These are phyloP conservation scores for Fistulifera pelliculosa DNA, from an alignment of 108 stramenopile species.

Conservation along the genomic window DNA sequence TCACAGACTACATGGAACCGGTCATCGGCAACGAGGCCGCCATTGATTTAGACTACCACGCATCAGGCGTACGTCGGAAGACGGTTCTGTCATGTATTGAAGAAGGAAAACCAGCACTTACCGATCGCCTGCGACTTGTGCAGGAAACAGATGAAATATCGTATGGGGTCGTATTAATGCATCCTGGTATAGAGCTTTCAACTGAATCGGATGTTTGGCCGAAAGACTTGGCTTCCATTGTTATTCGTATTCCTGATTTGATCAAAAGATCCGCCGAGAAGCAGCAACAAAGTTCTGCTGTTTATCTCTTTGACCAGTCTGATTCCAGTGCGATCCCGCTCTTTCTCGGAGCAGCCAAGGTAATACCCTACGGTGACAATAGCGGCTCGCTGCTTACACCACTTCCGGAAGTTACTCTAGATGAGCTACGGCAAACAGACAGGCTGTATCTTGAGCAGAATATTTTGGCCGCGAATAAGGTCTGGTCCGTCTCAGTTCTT, in stretches of 20 bases:
- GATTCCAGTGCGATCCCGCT: neutral
- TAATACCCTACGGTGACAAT: neutral
- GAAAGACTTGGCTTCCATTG: constrained; percentile 16
- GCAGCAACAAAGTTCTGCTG: neutral
- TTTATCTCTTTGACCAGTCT: constrained; percentile 16
- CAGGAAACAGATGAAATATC: constrained; percentile 9
- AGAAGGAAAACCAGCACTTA: constrained; percentile 10
- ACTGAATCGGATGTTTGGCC: constrained; percentile 9
- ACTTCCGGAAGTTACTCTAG: constrained; percentile 3
- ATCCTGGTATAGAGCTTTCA: constrained; percentile 12
- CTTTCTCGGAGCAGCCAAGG: neutral
- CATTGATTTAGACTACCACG: constrained; percentile 26
- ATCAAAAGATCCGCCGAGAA: constrained; percentile 2
- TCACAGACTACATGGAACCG: constrained; percentile 31
- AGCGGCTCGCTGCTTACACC: neutral
- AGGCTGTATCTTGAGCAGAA: constrained; percentile 2
- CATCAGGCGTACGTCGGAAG: neutral
- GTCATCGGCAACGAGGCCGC: constrained; percentile 36
- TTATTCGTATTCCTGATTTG: constrained; percentile 23
- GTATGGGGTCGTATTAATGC: constrained; percentile 19
- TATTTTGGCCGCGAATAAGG: constrained; percentile 17
- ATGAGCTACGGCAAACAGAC: neutral
- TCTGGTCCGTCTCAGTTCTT: constrained; percentile 31
- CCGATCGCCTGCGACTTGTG: constrained; percentile 11
- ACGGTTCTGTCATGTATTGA: constrained; percentile 3